A percentile compares a stretch with the other conserved stretches of the same genome.
Conservation (phyloP, 352 stramenopile species). For the Pythium vanterpoolii region DNA sequence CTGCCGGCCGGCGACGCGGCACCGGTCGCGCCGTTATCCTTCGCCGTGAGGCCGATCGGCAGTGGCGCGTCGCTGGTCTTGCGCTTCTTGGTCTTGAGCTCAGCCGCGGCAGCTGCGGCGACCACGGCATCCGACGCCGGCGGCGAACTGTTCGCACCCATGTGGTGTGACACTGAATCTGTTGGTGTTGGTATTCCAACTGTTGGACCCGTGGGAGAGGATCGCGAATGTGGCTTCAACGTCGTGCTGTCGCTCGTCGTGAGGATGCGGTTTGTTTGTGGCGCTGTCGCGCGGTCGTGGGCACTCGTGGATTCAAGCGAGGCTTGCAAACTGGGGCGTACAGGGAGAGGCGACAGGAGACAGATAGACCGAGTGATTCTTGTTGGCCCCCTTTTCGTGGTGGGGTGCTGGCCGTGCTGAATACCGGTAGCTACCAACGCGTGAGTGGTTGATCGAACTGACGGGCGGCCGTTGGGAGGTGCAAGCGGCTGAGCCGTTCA, state of each 20-base stretch:
- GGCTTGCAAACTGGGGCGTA: slow-evolving; percentile 5
- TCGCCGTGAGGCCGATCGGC: slow-evolving; percentile 11
- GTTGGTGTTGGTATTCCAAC: slow-evolving; percentile 15
- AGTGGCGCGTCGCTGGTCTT: slow-evolving; percentile 36
- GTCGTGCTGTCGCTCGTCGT: slow-evolving; percentile 14
- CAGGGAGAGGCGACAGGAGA: background rate
- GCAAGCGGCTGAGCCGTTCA: slow-evolving; percentile 24
- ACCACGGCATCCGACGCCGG: slow-evolving; percentile 20
- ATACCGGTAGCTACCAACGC: slow-evolving; percentile 20
- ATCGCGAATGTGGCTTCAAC: slow-evolving; percentile 24
- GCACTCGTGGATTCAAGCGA: background rate
- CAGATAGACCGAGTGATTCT: background rate
- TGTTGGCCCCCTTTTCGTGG: background rate
- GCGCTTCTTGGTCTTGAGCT: slow-evolving; percentile 50
- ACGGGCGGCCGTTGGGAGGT: slow-evolving; percentile 19
- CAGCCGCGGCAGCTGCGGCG: slow-evolving; percentile 6
- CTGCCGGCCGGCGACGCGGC: background rate
- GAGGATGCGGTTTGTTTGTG: background rate
- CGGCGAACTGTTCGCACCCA: slow-evolving; percentile 28
- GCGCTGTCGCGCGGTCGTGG: slow-evolving; percentile 19
- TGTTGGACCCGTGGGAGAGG: slow-evolving; percentile 15
- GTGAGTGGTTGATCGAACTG: slow-evolving; percentile 15
- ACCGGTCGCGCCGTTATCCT: background rate
- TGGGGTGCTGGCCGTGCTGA: slow-evolving; percentile 18
- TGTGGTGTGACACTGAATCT: slow-evolving; percentile 1